These are phyloP conservation scores for Fusarium incarnatum DNA, from an alignment of 2,329 filamentous ascomycete genomes.

Conservation along the genomic window DNA sequence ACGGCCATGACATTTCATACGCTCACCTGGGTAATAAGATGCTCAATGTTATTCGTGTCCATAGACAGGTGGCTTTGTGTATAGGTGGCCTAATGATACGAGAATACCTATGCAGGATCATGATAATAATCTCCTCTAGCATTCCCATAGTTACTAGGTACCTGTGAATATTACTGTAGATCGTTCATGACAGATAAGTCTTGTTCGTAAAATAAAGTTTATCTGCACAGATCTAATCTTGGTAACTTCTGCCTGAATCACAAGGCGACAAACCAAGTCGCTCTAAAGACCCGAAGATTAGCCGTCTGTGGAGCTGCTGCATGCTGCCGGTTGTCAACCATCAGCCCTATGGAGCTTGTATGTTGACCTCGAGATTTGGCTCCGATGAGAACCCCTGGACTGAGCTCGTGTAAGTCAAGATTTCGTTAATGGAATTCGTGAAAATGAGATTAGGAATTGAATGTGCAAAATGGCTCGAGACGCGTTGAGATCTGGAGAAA, in stretches of 20 bases:
- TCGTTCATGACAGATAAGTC: neutral
- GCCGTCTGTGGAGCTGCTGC: slow-evolving; percentile 2
- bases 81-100: neutral
- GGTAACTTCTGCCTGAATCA: slow-evolving; percentile 7
- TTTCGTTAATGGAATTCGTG: slow-evolving; percentile 17
- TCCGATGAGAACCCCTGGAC: slow-evolving; percentile 42
- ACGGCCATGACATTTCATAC: no score
- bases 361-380: slow-evolving; percentile 47
- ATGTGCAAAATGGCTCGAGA: neutral
- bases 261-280: neutral
- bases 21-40: neutral
- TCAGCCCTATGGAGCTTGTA: slow-evolving; percentile 49
- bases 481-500: slow-evolving; percentile 21
- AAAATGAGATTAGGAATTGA: slow-evolving; percentile 37
- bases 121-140: neutral
- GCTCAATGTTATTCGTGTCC: neutral
- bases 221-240: neutral
- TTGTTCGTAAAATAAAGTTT: neutral
- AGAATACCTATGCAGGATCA: neutral
- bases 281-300: neutral
- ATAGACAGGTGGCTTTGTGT: neutral
- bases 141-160: neutral
- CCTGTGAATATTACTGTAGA: neutral
- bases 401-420: slow-evolving; percentile 36
- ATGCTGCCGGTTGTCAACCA: slow-evolving; percentile 12